Evolutionary conservation across 257 asterid genomes (phyloP), one percentile per base, ranked within the genome.

Genomic region (Solanum bukasovii): DNA sequence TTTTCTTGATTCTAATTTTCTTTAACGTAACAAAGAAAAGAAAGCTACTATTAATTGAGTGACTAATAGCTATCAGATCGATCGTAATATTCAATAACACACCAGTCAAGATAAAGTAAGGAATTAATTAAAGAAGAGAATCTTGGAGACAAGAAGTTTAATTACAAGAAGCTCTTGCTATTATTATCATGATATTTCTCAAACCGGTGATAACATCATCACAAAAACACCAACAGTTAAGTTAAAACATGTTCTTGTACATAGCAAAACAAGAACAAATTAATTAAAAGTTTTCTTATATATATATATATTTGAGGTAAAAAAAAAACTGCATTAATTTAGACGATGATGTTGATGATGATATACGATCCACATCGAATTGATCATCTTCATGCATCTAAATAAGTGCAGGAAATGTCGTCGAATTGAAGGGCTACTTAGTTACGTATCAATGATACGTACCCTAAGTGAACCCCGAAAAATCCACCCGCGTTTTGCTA

Each of bases 401-500:
- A 70, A 71, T 65, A 85, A 83, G 86, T 84, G 94, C 88, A 33
- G 70, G 97, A 93, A 86, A 91, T 90, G 92, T 94, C 98, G 98
- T 94, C 98, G 91, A 95, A 91, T 94, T 94, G 91, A 75, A 18
- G 89, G 91, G 83, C 29, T 14, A 78, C 29, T 83, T 87, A 88
- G 86, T 9, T 9, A 38, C 44, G 42, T 38, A 31, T 31, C 33
- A 31, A 31, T 31, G 33, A 31, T 8, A 38, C 42, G 44, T 40
- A 37, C 52, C 21, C 33, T 27, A n/a, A 77, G 84, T 77, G 10
- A 29, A 81, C 70, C 85, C 70, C 20, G 29, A 81, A 81, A 81
- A 46, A 16, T 46, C 70, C 85, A 81, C 44, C 16, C 2, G 2
- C 7, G 77, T 1, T 27, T 81, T 49, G 85, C 67, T 81, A 81